phyloP scores from a whole-genome alignment of 352 stramenopile species.

The Phytopythium helicoides region DNA sequence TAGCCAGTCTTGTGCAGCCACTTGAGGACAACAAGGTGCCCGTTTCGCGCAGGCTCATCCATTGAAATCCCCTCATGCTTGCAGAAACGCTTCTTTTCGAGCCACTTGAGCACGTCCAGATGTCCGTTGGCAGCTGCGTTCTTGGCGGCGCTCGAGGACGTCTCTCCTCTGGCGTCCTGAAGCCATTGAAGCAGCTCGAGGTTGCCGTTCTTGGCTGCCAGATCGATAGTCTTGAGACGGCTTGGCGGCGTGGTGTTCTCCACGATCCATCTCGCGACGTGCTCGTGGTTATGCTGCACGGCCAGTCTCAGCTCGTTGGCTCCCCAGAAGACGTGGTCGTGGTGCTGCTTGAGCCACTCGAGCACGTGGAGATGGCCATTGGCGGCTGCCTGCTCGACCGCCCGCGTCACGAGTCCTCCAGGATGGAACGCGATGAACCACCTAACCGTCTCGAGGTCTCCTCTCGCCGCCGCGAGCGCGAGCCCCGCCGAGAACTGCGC shows the following conservation, averaged over 20 bases:
- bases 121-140: constrained; percentile 20
- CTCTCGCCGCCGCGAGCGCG: constrained; percentile 16
- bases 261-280: constrained; percentile 20
- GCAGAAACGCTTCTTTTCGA: constrained; percentile 25
- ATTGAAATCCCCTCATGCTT: constrained; percentile 20
- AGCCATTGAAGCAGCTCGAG: constrained; percentile 28
- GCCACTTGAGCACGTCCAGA: constrained; percentile 29
- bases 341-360: constrained; percentile 18
- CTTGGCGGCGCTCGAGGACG: constrained; percentile 20
- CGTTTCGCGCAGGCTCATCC: constrained; percentile 12
- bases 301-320: constrained; percentile 29
- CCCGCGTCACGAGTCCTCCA: constrained; percentile 19
- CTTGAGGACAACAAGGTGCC: constrained; percentile 26
- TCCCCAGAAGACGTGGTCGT: constrained; percentile 32
- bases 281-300: constrained; percentile 14
- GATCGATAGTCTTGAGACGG: constrained; percentile 24
- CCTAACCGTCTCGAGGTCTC: constrained; percentile 19
- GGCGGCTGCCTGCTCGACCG: constrained; percentile 19
- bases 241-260: constrained; percentile 18
- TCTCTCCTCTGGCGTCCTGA: constrained; percentile 15
- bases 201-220: constrained; percentile 25
- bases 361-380: constrained; percentile 22
- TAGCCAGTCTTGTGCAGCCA: constrained; percentile 26
- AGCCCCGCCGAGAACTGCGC: constrained; percentile 22
- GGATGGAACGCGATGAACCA: constrained; percentile 26